Percentiles rank a stretch among this genome's conserved stretches.
These are phyloP conservation scores for Aspergillus amoenus DNA, from an alignment of 2,329 filamentous ascomycete genomes.

Conservation along the genomic window DNA sequence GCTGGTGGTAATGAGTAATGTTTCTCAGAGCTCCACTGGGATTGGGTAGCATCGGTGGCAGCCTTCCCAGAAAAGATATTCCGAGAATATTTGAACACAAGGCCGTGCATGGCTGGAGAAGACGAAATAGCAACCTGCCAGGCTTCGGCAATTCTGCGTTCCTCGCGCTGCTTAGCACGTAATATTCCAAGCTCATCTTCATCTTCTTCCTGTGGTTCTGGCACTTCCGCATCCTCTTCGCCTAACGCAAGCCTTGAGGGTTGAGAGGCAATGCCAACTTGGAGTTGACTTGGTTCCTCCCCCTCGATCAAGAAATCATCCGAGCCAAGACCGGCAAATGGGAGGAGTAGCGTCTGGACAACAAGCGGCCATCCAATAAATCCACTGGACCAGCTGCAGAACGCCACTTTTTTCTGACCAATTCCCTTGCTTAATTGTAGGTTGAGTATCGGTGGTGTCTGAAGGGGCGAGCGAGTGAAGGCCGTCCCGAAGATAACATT, in stretches of 20 bases:
- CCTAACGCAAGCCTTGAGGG: slow-evolving; percentile 16
- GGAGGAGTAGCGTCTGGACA: slow-evolving; percentile 24
- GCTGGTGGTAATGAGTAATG: slow-evolving; percentile 33
- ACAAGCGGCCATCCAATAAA: slow-evolving; percentile 33
- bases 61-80: slow-evolving; percentile 39
- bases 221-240: slow-evolving; percentile 26
- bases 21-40: slow-evolving; percentile 44
- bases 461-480: slow-evolving; percentile 29
- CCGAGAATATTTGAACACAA: slow-evolving; percentile 36
- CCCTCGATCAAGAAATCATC: slow-evolving; percentile 19
- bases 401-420: slow-evolving; percentile 29
- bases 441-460: slow-evolving; percentile 30
- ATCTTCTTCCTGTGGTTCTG: slow-evolving; percentile 17
- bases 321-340: slow-evolving; percentile 24
- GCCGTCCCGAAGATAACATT: slow-evolving; percentile 28
- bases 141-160: slow-evolving; percentile 28
- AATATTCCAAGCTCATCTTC: slow-evolving; percentile 15
- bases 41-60: slow-evolving; percentile 31
- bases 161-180: slow-evolving; percentile 20
- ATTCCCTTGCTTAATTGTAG: slow-evolving; percentile 34
- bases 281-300: slow-evolving; percentile 30
- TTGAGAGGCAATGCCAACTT: slow-evolving; percentile 33
- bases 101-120: slow-evolving; percentile 27
- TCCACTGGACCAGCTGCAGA: slow-evolving; percentile 40
- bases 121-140: slow-evolving; percentile 34